Base-by-base conservation (phyloP, 1,139 yeast genomes). In the Arxiozyma slooffiae region DNA sequence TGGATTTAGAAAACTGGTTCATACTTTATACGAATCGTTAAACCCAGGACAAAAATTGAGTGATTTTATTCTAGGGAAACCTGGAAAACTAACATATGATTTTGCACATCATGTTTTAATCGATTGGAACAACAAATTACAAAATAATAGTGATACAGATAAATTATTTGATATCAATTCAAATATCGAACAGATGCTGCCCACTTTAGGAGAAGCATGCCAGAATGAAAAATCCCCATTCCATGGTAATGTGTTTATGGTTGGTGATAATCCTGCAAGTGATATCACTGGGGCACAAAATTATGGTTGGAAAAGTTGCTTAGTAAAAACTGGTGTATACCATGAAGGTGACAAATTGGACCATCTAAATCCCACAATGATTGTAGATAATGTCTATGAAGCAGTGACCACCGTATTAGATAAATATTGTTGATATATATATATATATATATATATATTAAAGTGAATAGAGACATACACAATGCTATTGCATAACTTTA, bases 241-340 rank as follows among this genome's bases (percentile, higher is more conserved):
- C 56, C 14, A 36, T 8, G 67, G 71, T 26, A 70, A 75, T 38
- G 84, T 92, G 2, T 90, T 76, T 69, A 92, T 92, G 98, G 86
- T 92, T 34, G 98, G 98, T 24, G 98, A 92, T 68, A 92, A 92
- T 66, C 97, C 97, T 2, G 92, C 83, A 26, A 81, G 90, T 48
- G 98, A 92, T 64, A 92, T 92, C 47, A 75, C 76, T 55, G 98
- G 98, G 0, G 98, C 96, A 1, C 83, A 85, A 60, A 73, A 73
- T 52, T 81, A 81, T 63, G 96, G 96, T 1, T 92, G 97, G 97
- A 80, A 83, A 48, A 82, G 92, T 20, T 76, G 88, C 45, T 75
- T 92, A 45, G 87, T 92, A 41, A 74, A 82, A 56, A 85, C 97
- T 0, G 98, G 98, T 0, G 97, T 92, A 2, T 92, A 79, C 64